These are phyloP conservation scores for Camelina neglecta DNA, from an alignment of 345 rosid species.

Conservation along the genomic window DNA sequence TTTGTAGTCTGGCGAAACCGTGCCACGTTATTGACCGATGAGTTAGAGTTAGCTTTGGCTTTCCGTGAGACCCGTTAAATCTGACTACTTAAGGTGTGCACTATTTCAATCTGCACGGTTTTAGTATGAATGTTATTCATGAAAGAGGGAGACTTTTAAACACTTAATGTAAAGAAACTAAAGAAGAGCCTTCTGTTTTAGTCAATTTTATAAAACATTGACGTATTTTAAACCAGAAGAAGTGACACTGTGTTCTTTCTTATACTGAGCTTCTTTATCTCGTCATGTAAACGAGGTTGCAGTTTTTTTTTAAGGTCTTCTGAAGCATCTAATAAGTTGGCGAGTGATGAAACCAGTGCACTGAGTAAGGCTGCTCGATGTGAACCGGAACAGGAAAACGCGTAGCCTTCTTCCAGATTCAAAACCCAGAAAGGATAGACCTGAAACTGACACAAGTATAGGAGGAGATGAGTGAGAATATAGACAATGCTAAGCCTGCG, in stretches of 20 bases:
- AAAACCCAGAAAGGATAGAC: neutral
- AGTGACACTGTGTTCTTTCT: neutral
- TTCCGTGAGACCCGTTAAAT: slow-evolving; percentile 1
- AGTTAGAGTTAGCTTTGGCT: slow-evolving; percentile 23
- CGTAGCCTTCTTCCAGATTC: slow-evolving; percentile 3
- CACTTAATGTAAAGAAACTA: slow-evolving; percentile 12
- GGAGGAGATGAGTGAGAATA: neutral
- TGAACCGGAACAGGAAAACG: slow-evolving; percentile 1
- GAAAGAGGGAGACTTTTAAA: neutral
- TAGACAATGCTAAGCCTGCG: slow-evolving; percentile 11
- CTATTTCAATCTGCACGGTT: slow-evolving; percentile 7
- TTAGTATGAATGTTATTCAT: neutral
- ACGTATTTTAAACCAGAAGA: neutral
- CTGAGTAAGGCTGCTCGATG: neutral
- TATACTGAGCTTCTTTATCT: slow-evolving; percentile 7
- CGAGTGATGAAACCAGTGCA: neutral
- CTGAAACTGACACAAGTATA: slow-evolving; percentile 12
- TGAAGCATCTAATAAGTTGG: slow-evolving; percentile 5
- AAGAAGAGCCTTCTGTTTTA: neutral
- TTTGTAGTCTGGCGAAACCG: slow-evolving; percentile 19
- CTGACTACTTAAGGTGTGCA: slow-evolving; percentile 35
- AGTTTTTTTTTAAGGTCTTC: slow-evolving; percentile 10
- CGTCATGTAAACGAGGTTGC: slow-evolving; percentile 17
- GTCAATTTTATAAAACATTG: slow-evolving; percentile 2
- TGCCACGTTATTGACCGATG: slow-evolving; percentile 4